A percentile compares a stretch with the other conserved stretches of the same genome.
Evolutionary conservation across 192 early-diverging fungal species (phyloP).

Genomic region (Podila epigama): DNA sequence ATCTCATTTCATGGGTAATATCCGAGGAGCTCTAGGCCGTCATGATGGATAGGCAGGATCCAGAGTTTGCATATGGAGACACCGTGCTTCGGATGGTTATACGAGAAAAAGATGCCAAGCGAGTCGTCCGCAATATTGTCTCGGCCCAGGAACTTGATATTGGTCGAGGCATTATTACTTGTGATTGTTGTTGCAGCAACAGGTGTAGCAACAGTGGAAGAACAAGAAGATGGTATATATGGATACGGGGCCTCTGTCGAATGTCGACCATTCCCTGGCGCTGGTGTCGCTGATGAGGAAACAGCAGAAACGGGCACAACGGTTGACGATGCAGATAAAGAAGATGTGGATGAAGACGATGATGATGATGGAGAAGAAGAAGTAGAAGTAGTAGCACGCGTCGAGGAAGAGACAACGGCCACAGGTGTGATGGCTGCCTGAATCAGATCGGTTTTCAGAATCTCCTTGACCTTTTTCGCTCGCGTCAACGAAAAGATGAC

Average conservation of each 20-base stretch:
- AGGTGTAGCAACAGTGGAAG: not conserved
- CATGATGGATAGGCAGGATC: constrained; percentile 1
- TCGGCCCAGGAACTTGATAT: constrained; percentile 37
- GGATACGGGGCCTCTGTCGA: not conserved
- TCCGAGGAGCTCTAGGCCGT: constrained; percentile 35
- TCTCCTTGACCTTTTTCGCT: constrained; percentile 29
- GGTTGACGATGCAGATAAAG: not conserved
- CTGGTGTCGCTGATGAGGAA: not conserved
- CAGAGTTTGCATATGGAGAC: constrained; percentile 30
- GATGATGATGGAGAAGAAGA: not conserved
- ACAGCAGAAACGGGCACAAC: not conserved
- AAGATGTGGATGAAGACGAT: not conserved
- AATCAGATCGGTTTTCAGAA: constrained; percentile 28
- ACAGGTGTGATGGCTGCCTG: not conserved
- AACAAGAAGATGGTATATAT: not conserved
- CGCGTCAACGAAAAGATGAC: constrained; percentile 24
- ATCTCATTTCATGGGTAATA: constrained; percentile 9
- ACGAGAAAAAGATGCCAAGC: constrained; percentile 39
- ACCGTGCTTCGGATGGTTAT: constrained; percentile 32
- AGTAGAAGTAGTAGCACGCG: not conserved
- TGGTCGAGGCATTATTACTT: too few species aligned
- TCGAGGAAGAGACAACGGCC: not conserved
- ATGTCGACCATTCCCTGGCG: not conserved
- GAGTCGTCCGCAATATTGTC: constrained; percentile 38
- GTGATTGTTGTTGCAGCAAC: not conserved